Evolutionary conservation across 1,139 yeast genomes (phyloP).

Genomic region (Hemisphaericaspora subhashii): DNA sequence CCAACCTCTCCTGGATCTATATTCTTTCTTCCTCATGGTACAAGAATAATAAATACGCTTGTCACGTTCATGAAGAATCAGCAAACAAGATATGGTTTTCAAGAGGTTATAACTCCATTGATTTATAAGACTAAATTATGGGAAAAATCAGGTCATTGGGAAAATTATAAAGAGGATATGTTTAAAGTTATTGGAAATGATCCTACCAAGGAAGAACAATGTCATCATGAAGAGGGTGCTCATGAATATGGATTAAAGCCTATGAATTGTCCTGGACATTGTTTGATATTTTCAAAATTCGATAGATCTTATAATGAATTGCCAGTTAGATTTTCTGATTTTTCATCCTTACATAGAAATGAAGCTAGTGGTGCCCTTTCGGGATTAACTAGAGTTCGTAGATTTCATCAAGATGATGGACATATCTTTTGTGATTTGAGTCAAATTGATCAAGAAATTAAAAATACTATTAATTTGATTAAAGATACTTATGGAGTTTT

Average conservation of each 20-base stretch:
- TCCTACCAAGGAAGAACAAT: conserved; percentile 29
- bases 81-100: conserved; percentile 79
- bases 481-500: conserved; percentile 78
- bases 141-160: conserved; percentile 97
- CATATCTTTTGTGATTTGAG: conserved; percentile 88
- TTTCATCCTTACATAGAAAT: conserved; percentile 91
- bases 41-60: conserved; percentile 78
- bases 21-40: conserved; percentile 89
- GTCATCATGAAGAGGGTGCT: conserved; percentile 26
- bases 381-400: conserved; percentile 90
- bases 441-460: conserved; percentile 80
- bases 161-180: conserved; percentile 93
- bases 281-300: conserved; percentile 76
- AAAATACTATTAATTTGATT: conserved; percentile 70
- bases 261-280: conserved; percentile 99
- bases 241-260: conserved; percentile 86
- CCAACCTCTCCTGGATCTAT: conserved; percentile 83
- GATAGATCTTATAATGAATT: conserved; percentile 88
- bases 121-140: conserved; percentile 82
- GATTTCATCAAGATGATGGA: conserved; percentile 98
- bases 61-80: conserved; percentile 81
- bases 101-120: conserved; percentile 91
- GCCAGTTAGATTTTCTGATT: conserved; percentile 88
- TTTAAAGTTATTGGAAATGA: conserved; percentile 68
- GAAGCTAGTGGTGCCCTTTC: conserved; percentile 94